Evolutionary conservation across 148 eudicot genomes (phyloP).

Genomic region (Agrostemma githago): DNA sequence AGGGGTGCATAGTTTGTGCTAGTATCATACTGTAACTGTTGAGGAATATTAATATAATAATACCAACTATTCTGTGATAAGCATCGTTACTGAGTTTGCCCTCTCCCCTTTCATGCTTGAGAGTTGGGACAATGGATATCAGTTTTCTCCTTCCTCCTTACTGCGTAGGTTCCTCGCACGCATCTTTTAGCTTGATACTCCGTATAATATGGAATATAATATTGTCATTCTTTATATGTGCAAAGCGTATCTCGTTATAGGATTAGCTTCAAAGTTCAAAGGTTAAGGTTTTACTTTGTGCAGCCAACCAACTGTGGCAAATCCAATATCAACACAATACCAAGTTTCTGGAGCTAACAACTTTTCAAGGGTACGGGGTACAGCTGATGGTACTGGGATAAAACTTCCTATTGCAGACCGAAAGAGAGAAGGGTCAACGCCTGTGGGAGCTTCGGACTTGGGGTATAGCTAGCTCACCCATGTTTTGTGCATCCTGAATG

Average conservation of each 20-base stretch:
- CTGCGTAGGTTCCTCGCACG: neutral
- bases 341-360: conserved; percentile 22
- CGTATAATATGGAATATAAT: neutral
- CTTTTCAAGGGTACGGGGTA: conserved; percentile 32
- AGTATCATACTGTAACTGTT: neutral
- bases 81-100: neutral
- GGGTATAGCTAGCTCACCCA: conserved; percentile 34
- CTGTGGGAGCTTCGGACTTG: conserved; percentile 21
- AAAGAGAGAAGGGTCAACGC: conserved; percentile 19
- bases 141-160: neutral
- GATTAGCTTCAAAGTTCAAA: neutral
- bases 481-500: neutral
- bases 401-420: conserved; percentile 28
- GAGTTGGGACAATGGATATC: neutral
- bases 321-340: conserved; percentile 22
- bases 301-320: conserved; percentile 40
- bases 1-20: neutral
- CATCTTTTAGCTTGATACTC: neutral
- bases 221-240: neutral
- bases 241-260: neutral
- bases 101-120: neutral
- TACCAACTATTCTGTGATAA: neutral
- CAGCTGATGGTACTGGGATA: conserved; percentile 30
- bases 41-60: too few relatives aligned
- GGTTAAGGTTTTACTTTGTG: conserved; percentile 20